Conservation (phyloP, 805 yeast species). For the Candida broadrunensis region DNA sequence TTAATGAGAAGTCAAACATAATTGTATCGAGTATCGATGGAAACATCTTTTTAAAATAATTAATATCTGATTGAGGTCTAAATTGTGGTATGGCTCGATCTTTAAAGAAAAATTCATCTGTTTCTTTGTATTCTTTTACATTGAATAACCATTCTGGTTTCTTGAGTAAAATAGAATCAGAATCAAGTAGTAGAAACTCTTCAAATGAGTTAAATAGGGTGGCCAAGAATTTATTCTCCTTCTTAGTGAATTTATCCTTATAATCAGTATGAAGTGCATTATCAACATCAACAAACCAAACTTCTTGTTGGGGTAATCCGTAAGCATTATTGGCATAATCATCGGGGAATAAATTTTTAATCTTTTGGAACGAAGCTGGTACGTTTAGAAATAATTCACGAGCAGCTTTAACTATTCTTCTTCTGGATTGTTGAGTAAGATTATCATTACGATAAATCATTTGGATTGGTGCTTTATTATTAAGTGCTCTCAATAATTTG, state of each 20-base stretch:
- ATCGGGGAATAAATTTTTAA: slow-evolving; percentile 14
- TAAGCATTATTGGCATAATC: slow-evolving; percentile 13
- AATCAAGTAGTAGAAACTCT: slow-evolving; percentile 34
- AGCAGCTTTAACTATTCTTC: slow-evolving; percentile 15
- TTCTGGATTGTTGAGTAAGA: slow-evolving; percentile 18
- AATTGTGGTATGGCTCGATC: slow-evolving; percentile 18
- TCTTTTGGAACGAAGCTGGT: slow-evolving; percentile 19
- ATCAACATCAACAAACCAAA: slow-evolving; percentile 22
- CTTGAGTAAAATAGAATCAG: slow-evolving; percentile 34
- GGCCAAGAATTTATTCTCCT: slow-evolving; percentile 32
- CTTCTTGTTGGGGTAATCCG: slow-evolving; percentile 23
- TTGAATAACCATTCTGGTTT: slow-evolving; percentile 14
- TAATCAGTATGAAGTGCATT: slow-evolving; percentile 14
- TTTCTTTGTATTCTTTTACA: slow-evolving; percentile 8
- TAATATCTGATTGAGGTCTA: slow-evolving; percentile 27
- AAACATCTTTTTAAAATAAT: slow-evolving; percentile 43
- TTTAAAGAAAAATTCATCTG: slow-evolving; percentile 17
- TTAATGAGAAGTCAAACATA: slow-evolving; percentile 23
- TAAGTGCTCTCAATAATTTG: slow-evolving; percentile 23
- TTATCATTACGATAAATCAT: slow-evolving; percentile 19
- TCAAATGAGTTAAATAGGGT: slow-evolving; percentile 31
- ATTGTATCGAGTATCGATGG: slow-evolving; percentile 30
- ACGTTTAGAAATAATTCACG: slow-evolving; percentile 11
- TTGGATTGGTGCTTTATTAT: slow-evolving; percentile 30
- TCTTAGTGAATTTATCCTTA: slow-evolving; percentile 21